phyloP scores from a whole-genome alignment of 805 yeast species.

The Candida hispaniensis region DNA sequence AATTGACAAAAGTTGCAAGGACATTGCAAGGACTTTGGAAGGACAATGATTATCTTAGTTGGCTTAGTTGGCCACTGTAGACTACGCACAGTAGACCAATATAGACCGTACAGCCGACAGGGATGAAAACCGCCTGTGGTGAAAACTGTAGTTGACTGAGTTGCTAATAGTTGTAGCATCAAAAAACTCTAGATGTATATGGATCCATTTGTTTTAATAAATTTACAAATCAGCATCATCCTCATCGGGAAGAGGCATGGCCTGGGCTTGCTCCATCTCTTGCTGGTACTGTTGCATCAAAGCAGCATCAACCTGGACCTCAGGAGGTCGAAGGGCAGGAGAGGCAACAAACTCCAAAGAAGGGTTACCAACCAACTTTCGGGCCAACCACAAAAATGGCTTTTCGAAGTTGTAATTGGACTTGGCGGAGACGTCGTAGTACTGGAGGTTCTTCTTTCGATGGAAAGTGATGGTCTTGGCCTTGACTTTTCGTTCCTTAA shows the following conservation, averaged over 20 bases:
- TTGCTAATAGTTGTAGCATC: too few relatives aligned
- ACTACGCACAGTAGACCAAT: too few relatives aligned
- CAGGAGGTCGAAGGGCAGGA: conserved; percentile 99
- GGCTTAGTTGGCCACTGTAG: too few relatives aligned
- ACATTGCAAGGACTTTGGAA: too few relatives aligned
- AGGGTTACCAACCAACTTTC: conserved; percentile 97
- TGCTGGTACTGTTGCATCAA: conserved; percentile 98
- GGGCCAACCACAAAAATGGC: conserved; percentile 99
- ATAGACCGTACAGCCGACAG: too few relatives aligned
- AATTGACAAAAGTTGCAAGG: too few relatives aligned
- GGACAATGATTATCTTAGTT: too few relatives aligned
- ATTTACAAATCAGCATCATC: conserved; percentile 96
- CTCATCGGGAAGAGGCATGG: conserved; percentile 99
- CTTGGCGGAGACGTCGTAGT: conserved; percentile 98
- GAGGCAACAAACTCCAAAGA: conserved; percentile 97
- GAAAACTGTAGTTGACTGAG: too few relatives aligned
- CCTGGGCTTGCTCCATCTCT: conserved; percentile 99
- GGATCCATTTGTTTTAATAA: too few relatives aligned
- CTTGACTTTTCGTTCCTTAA: conserved; percentile 98
- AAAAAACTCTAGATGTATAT: too few relatives aligned
- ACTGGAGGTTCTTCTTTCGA: conserved; percentile 99
- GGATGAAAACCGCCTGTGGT: too few relatives aligned
- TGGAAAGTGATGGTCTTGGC: conserved; percentile 99
- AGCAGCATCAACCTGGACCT: conserved; percentile 92
- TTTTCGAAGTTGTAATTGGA: conserved; percentile 99